Base-by-base conservation (phyloP, 352 stramenopile genomes). In the Globisporangium solare region DNA sequence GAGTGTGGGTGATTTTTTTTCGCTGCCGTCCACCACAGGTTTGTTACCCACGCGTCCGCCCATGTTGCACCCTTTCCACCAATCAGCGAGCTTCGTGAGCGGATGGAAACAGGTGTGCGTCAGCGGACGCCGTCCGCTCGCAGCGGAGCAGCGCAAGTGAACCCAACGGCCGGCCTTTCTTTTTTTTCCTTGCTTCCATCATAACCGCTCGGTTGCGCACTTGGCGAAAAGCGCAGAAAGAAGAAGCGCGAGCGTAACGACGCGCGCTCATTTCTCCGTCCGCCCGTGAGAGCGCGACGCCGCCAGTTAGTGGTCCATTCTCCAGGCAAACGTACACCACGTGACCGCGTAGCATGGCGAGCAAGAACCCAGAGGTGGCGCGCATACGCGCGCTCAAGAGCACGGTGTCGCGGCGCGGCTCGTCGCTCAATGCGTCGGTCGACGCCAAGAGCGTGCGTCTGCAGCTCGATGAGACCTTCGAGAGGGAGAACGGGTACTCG, bases 401-500 rank as follows among this genome's bases (percentile, higher is more conserved):
- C 54, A 76, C 75, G 7, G 58, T 88, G 53, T 88, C 78, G 45
- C 68, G 76, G 22, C 78, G 78, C 46, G 75, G 78, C 22, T 88
- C 78, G 56, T 78, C 76, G 41, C 73, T 88, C 10, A 91, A 91
- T 45, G 79, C 76, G 45, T 68, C 72, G 14, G 54, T 86, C 3
- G 75, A 86, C 49, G 76, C 78, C 21, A 80, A 84, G 48, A 75
- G 86, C 52, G 72, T 88, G 51, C 75, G 78, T 6, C 15, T 88
- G 58, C 66, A 83, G 55, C 60, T 88, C 43, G 78, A 88, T 58
- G 70, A 74, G 42, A 70, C 70, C 35, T 91, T 91, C 32, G 66
- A 84, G 63, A 60, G 56, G 20, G 67, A 81, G 40, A 84, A 91
- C 57, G 78, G 81, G 47, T 89, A 84, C 73, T 86, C 79, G 63